Base-by-base conservation (phyloP, 2,329 filamentous ascomycete genomes). In the Drechslera avenae region DNA sequence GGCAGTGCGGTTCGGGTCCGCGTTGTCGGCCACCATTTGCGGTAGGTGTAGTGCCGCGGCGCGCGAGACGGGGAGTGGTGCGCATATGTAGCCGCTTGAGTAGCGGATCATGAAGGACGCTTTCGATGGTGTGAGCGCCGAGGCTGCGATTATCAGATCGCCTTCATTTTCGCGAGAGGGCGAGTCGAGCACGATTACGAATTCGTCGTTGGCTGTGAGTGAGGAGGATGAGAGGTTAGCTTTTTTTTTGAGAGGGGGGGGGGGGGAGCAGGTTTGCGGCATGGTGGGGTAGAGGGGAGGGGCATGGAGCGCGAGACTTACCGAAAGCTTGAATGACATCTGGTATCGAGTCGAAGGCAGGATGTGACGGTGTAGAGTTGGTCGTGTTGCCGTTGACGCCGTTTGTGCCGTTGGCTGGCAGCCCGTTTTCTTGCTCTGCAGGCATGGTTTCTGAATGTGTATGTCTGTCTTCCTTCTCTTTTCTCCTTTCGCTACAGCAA, bases 61-160 rank as follows among this genome's bases (percentile, higher is more conserved):
- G 67, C 89, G 86, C 34, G 83, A 74, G 41, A 88, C 81, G 42
- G 85, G 81, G 54, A 97, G 81, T 13, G 94, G 93, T 0, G 89
- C 89, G 84, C 94, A 97, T 78, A 99, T 87, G 69, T 93, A 86
- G 71, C 94, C 94, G 3, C 90, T 84, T 36, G 89, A 89, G 80
- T 96, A 86, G 67, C 91, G 90, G 74, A 99, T 85, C 83, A 99
- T 87, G 80, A 97, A 99, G 66, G 91, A 90, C 86, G 96, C 95
- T 77, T 97, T 93, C 60, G 89, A 83, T 18, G 91, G 82, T 7
- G 93, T 96, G 59, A 97, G 79, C 67, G 88, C 83, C 62, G 91
- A 80, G 56, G 91, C 93, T 61, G 94, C 90, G 70, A 97, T 95
- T 75, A 97, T 97, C 40, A 99, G 85, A 78, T 99, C 94, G 75